Evolutionary conservation across 164 flowering plant species (phyloP), one percentile per base, ranked within the genome.

Genomic region (Umbilicus rupestris): DNA sequence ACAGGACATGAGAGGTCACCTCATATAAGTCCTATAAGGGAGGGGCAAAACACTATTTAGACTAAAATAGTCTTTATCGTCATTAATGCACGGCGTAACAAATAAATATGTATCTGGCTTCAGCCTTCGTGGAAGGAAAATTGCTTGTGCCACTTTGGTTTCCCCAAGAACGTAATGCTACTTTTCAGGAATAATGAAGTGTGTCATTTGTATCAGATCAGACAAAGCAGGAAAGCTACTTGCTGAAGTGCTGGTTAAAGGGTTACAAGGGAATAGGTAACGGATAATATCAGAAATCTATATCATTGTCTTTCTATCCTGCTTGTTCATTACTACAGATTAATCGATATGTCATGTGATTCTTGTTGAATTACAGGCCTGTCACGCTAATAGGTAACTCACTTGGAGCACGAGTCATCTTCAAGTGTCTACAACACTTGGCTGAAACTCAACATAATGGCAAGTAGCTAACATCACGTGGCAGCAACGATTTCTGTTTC

Each of bases 301-400:
- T 22, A 30, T 24, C 30, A 14, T 19, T 26, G 29, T 63, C 28
- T 69, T 70, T 63, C 37, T 20, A 37, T 17, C 16, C 10, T 63
- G 45, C 46, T 0, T 26, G 5, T 69, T 29, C 39, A 46, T 19
- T 37, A 52, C 35, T 7, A 9, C 14, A 55, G 31, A 29, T 12
- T 55, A 17, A 55, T 50, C 7, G 57, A 50, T 12, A 3, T 22
- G 17, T 28, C 33, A 10, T 5, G 14, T 28, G 31, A 26, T 12
- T 55, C 22, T 55, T 29, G 19, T 67, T 68, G 47, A 24, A 66
- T 77, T 76, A 69, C 87, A 95, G 99, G 84, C 99, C 98, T 45
- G 96, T 92, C 68, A 95, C 98, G 58, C 92, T 92, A 15, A 74
- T 92, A 33, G 99, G 98, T 60, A 90, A 80, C 73, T 95, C 99